Evolutionary conservation across 352 stramenopile genomes (phyloP), one percentile per base, ranked within the genome.

Genomic region (Globisporangium cederbergense): DNA sequence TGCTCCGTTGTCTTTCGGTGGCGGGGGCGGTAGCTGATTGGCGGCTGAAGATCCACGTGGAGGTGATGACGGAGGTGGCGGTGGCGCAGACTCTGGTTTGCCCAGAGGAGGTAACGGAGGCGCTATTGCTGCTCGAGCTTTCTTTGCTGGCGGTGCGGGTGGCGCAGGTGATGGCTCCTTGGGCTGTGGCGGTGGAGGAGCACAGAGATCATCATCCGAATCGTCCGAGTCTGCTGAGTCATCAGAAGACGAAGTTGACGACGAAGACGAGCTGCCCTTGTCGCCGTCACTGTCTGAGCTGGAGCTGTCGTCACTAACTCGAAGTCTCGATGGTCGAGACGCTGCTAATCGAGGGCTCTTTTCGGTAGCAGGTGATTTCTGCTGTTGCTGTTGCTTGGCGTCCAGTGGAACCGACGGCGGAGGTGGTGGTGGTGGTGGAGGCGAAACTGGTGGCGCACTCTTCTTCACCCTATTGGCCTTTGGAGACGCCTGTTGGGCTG

Each of bases 231-330:
- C 40, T 9, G 18, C 51, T 2, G 75, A 83, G 13, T 62, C 72
- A 61, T 74, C 55, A 8, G 64, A 76, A 70, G 78, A 65, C 8
- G 75, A 85, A 0, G 67, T 77, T 2, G 76, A 81, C 5, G 75
- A 81, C 3, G 77, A 79, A 2, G 75, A 77, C 3, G 63, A 55
- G 32, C 47, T 62, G 14, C 62, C 66, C 20, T 77, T 79, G 45
- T 64, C 58, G 14, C 66, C 75, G 50, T 71, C 83, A 32, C 73
- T 74, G 1, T 90, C 79, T 14, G 81, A 89, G 68, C 79, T 91
- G 1, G 81, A 90, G 62, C 77, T 93, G 49, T 84, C 56, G 30
- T 67, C 76, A 55, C 77, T 90, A 49, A 87, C 76, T 28, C 78
- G 62, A 9, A 88, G 73, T 6, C 72, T 68, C 9, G 67, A 68